Percentiles rank a stretch among this genome's conserved stretches.
These are phyloP conservation scores for Barbarea vulgaris DNA, from an alignment of 345 rosid species.

Conservation along the genomic window DNA sequence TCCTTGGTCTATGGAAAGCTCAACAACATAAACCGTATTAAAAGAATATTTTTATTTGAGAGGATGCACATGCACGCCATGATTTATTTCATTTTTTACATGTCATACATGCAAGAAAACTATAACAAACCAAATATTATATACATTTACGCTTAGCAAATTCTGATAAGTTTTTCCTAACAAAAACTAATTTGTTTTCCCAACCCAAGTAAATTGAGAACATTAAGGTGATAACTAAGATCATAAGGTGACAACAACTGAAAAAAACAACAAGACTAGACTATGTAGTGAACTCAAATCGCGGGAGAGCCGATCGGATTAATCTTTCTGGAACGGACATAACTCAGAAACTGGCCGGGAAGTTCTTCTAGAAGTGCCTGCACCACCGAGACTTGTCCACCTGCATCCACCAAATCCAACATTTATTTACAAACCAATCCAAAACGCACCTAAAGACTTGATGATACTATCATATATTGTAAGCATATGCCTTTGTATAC, in stretches of 20 bases:
- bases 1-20: not conserved
- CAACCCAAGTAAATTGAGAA: not conserved
- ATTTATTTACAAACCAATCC: not conserved
- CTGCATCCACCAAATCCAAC: slow-evolving; percentile 38
- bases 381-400: slow-evolving; percentile 68
- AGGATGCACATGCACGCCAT: not conserved
- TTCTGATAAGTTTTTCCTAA: not conserved
- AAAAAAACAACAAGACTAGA: not conserved
- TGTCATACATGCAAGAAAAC: not conserved
- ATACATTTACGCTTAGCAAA: not conserved
- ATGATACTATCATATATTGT: not conserved
- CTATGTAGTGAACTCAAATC: slow-evolving; percentile 7
- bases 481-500: slow-evolving; percentile 17
- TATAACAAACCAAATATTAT: not conserved
- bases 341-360: slow-evolving; percentile 80
- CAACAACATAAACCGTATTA: not conserved
- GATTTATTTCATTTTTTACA: not conserved
- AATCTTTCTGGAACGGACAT: slow-evolving; percentile 62
- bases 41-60: not conserved
- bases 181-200: not conserved
- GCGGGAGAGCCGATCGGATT: slow-evolving; percentile 45
- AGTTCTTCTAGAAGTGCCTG: slow-evolving; percentile 83
- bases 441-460: not conserved
- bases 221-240: not conserved
- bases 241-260: no score